Conservation (phyloP, 805 yeast species). For the Starmerella apis region DNA sequence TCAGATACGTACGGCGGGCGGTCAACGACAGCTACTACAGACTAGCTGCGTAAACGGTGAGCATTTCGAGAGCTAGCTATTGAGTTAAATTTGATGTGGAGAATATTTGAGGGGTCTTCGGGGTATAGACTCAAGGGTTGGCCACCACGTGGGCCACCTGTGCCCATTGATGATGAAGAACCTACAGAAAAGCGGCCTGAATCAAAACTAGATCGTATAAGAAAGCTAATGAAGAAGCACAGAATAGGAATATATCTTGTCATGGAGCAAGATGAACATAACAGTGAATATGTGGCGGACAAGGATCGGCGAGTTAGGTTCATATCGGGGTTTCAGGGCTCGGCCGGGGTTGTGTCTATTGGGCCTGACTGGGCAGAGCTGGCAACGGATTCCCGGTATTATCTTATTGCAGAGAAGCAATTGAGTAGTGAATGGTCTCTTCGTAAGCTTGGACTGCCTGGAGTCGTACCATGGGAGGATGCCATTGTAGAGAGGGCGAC, state of each 20-base stretch:
- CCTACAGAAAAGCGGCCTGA: background rate
- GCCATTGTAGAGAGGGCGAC: conserved; percentile 54
- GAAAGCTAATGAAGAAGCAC: conserved; percentile 43
- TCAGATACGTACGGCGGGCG: too few relatives aligned
- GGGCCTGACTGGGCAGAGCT: conserved; percentile 62
- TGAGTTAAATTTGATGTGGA: too few relatives aligned
- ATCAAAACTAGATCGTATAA: background rate
- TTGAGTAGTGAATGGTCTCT: conserved; percentile 69
- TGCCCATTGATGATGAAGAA: background rate
- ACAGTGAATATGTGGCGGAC: conserved; percentile 73
- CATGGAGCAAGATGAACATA: conserved; percentile 89
- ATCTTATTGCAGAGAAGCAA: conserved; percentile 77
- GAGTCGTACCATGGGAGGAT: conserved; percentile 65
- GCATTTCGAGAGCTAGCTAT: too few relatives aligned
- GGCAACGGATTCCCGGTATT: conserved; percentile 92
- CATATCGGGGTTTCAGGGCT: conserved; percentile 78
- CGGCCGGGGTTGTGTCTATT: conserved; percentile 81
- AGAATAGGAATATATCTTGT: conserved; percentile 64
- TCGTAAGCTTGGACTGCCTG: conserved; percentile 67
- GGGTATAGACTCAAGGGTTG: background rate
- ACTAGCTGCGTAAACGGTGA: too few relatives aligned
- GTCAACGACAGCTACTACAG: too few relatives aligned
- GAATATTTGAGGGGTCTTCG: conserved; percentile 1
- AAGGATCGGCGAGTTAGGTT: conserved; percentile 75
- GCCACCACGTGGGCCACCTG: conserved; percentile 8